Percentiles rank a stretch among this genome's conserved stretches.
Conservation (phyloP, 148 eudicot genomes). For the Rhododendron simsii region DNA sequence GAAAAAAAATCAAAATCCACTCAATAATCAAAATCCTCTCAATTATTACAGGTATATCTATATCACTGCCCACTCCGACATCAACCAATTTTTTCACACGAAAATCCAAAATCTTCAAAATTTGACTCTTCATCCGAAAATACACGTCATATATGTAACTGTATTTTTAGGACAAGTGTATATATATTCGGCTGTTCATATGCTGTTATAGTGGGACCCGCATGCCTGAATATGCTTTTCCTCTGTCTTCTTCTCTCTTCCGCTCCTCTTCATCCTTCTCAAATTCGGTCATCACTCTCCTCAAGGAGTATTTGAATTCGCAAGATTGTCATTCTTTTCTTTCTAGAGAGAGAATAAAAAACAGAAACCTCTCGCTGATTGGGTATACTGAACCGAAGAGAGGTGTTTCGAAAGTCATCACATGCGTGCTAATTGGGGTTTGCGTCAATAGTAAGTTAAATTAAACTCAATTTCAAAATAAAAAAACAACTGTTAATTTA, state of each 20-base stretch:
- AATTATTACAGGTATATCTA: background rate
- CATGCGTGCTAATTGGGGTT: conserved; percentile 2
- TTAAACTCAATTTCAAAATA: background rate
- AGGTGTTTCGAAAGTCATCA: conserved; percentile 3
- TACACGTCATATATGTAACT: background rate
- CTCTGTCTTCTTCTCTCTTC: background rate
- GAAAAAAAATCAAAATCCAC: background rate
- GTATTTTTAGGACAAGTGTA: background rate
- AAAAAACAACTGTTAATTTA: background rate
- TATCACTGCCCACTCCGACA: background rate
- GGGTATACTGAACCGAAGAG: background rate
- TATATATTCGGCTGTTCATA: background rate
- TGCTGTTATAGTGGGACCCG: background rate
- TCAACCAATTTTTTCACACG: background rate
- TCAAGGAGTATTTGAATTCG: background rate
- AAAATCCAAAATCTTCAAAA: background rate
- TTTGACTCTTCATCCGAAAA: background rate
- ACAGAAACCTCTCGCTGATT: background rate
- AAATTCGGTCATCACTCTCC: background rate
- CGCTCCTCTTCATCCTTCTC: background rate
- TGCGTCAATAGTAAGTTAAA: conserved; percentile 19
- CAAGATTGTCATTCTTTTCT: background rate
- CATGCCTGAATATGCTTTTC: background rate
- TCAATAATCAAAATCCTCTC: background rate
- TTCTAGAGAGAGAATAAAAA: background rate